These are phyloP conservation scores for Sergeia podlipaevii DNA, from an alignment of 208 protist genomes.

Conservation along the genomic window DNA sequence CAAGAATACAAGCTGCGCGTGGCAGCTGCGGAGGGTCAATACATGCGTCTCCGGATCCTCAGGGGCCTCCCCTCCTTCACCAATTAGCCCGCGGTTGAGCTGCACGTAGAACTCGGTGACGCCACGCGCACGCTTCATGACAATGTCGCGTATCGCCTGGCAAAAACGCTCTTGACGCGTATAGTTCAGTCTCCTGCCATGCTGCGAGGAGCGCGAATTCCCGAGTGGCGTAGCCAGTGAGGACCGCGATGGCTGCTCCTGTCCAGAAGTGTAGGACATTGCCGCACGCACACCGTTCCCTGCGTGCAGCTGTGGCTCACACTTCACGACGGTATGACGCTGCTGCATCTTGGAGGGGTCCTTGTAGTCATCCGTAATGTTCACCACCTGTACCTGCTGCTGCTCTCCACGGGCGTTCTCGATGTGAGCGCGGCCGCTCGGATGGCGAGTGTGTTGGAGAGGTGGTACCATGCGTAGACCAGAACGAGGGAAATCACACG, in stretches of 20 bases:
- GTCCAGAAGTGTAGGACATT: constrained; percentile 18
- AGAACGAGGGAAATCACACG: constrained; percentile 46
- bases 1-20: constrained; percentile 66
- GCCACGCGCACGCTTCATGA: constrained; percentile 53
- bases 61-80: constrained; percentile 22
- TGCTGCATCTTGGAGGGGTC: constrained; percentile 50
- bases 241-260: constrained; percentile 34
- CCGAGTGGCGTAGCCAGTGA: constrained; percentile 18
- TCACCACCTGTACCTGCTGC: constrained; percentile 80
- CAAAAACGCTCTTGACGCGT: constrained; percentile 57
- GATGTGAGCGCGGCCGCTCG: constrained; percentile 56
- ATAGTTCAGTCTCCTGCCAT: constrained; percentile 30
- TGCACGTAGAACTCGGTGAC: constrained; percentile 77
- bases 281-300: constrained; percentile 28
- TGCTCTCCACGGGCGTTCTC: constrained; percentile 22
- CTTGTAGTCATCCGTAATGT: constrained; percentile 62
- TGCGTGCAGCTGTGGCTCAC: constrained; percentile 11
- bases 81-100: constrained; percentile 55
- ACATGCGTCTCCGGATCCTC: constrained; percentile 12
- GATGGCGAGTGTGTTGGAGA: constrained; percentile 25
- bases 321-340: constrained; percentile 34
- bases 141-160: constrained; percentile 73
- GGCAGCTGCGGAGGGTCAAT: constrained; percentile 51
- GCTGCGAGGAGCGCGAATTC: neutral
- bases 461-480: constrained; percentile 43